Evolutionary conservation across 2,329 filamentous ascomycete genomes (phyloP).

Genomic region (Aspergillus pseudoviridinutans): DNA sequence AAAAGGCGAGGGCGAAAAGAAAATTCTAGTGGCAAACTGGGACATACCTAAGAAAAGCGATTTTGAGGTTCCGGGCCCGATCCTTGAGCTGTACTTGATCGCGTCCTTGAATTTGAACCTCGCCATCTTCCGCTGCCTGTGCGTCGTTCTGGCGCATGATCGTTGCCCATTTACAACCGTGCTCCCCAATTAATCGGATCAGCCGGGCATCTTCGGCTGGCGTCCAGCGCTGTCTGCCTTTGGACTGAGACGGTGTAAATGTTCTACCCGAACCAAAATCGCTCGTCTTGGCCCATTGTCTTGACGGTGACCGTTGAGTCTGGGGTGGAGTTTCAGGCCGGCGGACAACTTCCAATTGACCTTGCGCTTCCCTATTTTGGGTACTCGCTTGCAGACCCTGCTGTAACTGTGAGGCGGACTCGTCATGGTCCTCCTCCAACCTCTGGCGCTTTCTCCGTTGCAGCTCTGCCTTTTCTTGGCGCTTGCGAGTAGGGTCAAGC

Average conservation of each 20-base stretch:
- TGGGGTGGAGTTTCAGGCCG: neutral
- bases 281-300: neutral
- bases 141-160: slow-evolving; percentile 39
- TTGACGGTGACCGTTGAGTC: neutral
- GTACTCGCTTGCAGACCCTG: slow-evolving; percentile 1
- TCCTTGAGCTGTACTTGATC: slow-evolving; percentile 54
- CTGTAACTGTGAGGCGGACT: slow-evolving; percentile 5
- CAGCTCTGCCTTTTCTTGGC: slow-evolving; percentile 28
- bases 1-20: neutral
- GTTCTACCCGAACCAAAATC: neutral
- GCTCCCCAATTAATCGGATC: slow-evolving; percentile 45
- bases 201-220: slow-evolving; percentile 42
- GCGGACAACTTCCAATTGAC: neutral
- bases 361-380: neutral
- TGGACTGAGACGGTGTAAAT: neutral
- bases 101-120: slow-evolving; percentile 34
- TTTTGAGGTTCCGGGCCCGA: slow-evolving; percentile 53
- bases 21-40: slow-evolving; percentile 5
- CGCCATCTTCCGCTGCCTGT: slow-evolving; percentile 25
- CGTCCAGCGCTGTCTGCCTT: slow-evolving; percentile 30
- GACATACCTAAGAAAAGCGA: slow-evolving; percentile 36
- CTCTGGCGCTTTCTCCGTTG: slow-evolving; percentile 7
- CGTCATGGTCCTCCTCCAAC: neutral
- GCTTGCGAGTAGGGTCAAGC: slow-evolving; percentile 28
- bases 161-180: slow-evolving; percentile 45